Evolutionary conservation across 768 basidiomycete species (phyloP), one percentile per base, ranked within the genome.

Genomic region (Phanerodontia chrysosporium): DNA sequence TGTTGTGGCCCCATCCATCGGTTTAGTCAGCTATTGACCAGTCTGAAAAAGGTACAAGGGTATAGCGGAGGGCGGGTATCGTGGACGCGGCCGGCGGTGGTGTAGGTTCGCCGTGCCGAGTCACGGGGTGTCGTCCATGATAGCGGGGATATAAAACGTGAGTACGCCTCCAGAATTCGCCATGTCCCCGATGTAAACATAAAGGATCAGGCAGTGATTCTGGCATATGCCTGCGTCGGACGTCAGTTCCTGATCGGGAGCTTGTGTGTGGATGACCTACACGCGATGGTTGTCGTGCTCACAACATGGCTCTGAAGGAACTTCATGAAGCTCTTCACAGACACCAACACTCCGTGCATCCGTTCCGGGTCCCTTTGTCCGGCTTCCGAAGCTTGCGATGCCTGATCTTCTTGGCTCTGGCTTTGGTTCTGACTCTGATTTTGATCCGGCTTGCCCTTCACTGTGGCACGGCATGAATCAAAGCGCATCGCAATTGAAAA

Each of bases 221-320:
- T 86, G 84, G 67, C 92, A 95, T 51, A 95, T 80, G 67, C 88
- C 92, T 95, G 66, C n/a, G n/a, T n/a, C n/a, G n/a, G n/a, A n/a
- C n/a, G n/a, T n/a, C n/a, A n/a, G n/a, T n/a, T n/a, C n/a, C n/a
- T n/a, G n/a, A n/a, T n/a, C n/a, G n/a, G n/a, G n/a, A n/a, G n/a
- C n/a, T n/a, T n/a, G n/a, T n/a, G 18, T 25, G 27, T 18, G 44
- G 30, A 89, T 46, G 64, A 92, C 92, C 90, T 30, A n/a, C n/a
- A n/a, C n/a, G 90, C 91, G 60, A 95, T 92, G 0, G 92, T 92
- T 2, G 89, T 87, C 0, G 85, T 87, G 2, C 89, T 90, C 29
- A 95, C 85, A 25, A 86, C 81, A 69, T 94, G 87, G 57, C 86
- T 85, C 64, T 81, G 87, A 61, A 95, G 75, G 69, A 95, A 94